Conservation (phyloP, 257 asterid species). For the Gentiana dahurica region DNA sequence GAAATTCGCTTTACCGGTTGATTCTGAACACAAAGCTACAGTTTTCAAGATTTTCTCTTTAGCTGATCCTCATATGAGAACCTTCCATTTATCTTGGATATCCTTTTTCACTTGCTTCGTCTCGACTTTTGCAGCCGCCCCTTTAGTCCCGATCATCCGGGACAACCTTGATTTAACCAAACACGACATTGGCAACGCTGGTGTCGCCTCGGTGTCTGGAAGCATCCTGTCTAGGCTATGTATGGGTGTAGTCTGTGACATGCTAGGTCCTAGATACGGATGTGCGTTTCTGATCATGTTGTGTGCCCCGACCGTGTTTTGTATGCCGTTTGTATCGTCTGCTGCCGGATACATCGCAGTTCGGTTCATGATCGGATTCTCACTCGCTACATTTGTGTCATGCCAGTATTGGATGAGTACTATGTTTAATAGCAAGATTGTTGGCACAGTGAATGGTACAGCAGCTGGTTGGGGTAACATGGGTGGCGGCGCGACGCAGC, state of each 20-base stretch:
- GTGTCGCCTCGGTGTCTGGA: constrained; percentile 58
- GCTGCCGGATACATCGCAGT: constrained; percentile 37
- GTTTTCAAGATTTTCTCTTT: constrained; percentile 37
- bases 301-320: constrained; percentile 48
- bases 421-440: constrained; percentile 42
- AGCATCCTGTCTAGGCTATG: constrained; percentile 54
- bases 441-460: constrained; percentile 44
- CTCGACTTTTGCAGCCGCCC: constrained; percentile 56
- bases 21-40: constrained; percentile 54
- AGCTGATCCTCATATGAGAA: constrained; percentile 49
- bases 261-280: constrained; percentile 51
- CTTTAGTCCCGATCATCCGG: constrained; percentile 50
- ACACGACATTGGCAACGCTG: constrained; percentile 46
- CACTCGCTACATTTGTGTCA: constrained; percentile 56
- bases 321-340: constrained; percentile 34
- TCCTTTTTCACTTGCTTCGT: constrained; percentile 55
- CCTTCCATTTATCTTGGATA: constrained; percentile 55
- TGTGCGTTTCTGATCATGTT: constrained; percentile 46
- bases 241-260: constrained; percentile 52
- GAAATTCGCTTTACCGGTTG: constrained; percentile 45
- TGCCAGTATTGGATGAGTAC: constrained; percentile 60
- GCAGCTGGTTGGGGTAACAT: constrained; percentile 75
- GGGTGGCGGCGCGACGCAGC: constrained; percentile 72
- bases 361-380: constrained; percentile 58
- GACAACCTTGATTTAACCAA: constrained; percentile 41